Evolutionary conservation across 352 stramenopile genomes (phyloP), one percentile per base, ranked within the genome.

Genomic region (Globisporangium camurandrum): DNA sequence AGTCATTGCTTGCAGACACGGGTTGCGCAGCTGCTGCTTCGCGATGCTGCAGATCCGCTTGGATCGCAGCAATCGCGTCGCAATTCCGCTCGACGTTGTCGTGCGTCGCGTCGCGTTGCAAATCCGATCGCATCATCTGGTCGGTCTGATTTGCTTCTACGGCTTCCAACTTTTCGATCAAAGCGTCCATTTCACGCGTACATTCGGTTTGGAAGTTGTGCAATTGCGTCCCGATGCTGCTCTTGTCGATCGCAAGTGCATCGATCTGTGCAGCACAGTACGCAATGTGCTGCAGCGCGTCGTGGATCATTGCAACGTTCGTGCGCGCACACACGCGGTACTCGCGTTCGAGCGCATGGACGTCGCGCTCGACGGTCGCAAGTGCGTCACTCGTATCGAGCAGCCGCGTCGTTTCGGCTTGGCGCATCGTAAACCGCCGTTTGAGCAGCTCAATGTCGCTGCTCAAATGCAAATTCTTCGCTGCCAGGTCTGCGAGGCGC

Each of bases 251-350:
- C 43, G 75, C 67, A 4, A 81, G 48, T 16, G 49, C 63, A 39
- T 83, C 68, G 20, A 83, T 61, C 40, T 78, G 71, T 16, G 47
- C 54, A n/a, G 73, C 69, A 34, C 73, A 82, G 19, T 69, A 67
- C 26, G 67, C 64, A n/a, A 83, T 67, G 45, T 71, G 71, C n/a
- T 47, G 53, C 31, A 84, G 54, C 19, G 67, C 66, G 31, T 84
- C 61, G 45, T 86, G 66, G 33, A 81, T 65, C 24, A 84, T 51
- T 43, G 49, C 49, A 22, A 73, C 56, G 48, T 86, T 78, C 49
- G 68, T 69, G 14, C 54, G 57, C 41, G 71, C 67, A 9, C 64
- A 64, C 20, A 69, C 61, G 17, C 68, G 59, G 45, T 83, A 83
- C 23, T 83, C 68, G 14, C 54, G 56, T 54, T 84, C 67, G 33